Percentiles rank a stretch among this genome's conserved stretches.
Conservation (phyloP, 73 alveolate genomes). For the Paramecium sonneborni region DNA sequence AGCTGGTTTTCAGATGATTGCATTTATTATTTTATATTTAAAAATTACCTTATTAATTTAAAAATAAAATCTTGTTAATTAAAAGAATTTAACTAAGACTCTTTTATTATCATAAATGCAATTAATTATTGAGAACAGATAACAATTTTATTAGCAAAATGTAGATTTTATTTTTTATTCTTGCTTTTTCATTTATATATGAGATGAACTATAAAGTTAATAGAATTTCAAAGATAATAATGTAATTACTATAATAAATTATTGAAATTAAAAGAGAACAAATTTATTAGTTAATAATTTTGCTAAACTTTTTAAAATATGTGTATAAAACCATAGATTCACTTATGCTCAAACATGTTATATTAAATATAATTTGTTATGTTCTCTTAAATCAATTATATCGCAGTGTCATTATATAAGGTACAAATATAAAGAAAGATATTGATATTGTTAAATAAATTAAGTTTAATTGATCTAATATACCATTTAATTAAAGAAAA, state of each 20-base stretch:
- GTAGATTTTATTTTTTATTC: not conserved
- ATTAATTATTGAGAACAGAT: not conserved
- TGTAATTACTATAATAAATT: not conserved
- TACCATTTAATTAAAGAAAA: constrained; percentile 11
- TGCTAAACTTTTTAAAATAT: not conserved
- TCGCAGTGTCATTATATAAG: constrained; percentile 74
- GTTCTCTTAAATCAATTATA: constrained; percentile 70
- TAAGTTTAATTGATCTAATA: constrained; percentile 17
- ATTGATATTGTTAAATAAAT: constrained; percentile 35
- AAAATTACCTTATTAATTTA: not conserved
- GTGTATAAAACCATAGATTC: too few species aligned
- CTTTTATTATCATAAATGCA: not conserved
- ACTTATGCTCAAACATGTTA: too few species aligned
- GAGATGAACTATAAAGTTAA: constrained; percentile 39
- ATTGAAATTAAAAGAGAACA: not conserved
- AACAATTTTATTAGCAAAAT: not conserved
- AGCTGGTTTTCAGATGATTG: not conserved
- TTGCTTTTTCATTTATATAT: not conserved
- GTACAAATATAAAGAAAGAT: constrained; percentile 73
- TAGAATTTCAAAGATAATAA: not conserved
- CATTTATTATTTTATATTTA: not conserved
- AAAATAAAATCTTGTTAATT: not conserved
- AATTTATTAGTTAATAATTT: not conserved
- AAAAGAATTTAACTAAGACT: not conserved
- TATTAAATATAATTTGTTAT: constrained; percentile 70